phyloP scores from a whole-genome alignment of 2,329 filamentous ascomycete species.

The Cordyceps fumosorosea region DNA sequence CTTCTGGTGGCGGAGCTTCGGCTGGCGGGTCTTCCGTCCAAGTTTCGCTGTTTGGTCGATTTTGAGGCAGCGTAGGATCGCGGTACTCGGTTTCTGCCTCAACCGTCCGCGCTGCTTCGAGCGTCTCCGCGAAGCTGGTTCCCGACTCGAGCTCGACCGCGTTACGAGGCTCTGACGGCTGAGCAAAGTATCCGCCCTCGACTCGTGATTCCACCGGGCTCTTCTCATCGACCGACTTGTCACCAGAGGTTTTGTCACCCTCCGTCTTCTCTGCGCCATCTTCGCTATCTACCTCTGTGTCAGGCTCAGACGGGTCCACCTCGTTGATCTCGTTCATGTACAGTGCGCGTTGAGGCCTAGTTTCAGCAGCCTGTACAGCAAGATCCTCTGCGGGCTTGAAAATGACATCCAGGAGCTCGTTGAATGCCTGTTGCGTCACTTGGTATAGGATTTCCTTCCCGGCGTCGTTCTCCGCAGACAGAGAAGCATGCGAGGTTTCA shows the following conservation, averaged over 20 bases:
- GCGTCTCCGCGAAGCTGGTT: conserved; percentile 20
- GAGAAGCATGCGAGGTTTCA: neutral
- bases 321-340: conserved; percentile 43
- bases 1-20: neutral
- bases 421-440: conserved; percentile 82
- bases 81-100: conserved; percentile 25
- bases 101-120: conserved; percentile 10
- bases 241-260: neutral
- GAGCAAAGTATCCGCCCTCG: conserved; percentile 39
- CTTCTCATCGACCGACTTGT: conserved; percentile 17
- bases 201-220: conserved; percentile 32
- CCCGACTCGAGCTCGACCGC: conserved; percentile 27
- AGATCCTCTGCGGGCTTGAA: conserved; percentile 78
- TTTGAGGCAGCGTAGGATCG: conserved; percentile 64
- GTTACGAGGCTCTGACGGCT: conserved; percentile 24
- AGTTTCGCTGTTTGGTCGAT: conserved; percentile 48
- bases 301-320: conserved; percentile 21
- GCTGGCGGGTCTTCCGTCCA: conserved; percentile 12
- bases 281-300: conserved; percentile 21
- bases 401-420: conserved; percentile 80
- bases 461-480: conserved; percentile 69
- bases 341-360: conserved; percentile 53
- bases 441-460: conserved; percentile 88
- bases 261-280: conserved; percentile 17
- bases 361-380: conserved; percentile 60